These are phyloP conservation scores for Zygnema circumcarinatum DNA, from an alignment of 139 green algal species.

Conservation along the genomic window DNA sequence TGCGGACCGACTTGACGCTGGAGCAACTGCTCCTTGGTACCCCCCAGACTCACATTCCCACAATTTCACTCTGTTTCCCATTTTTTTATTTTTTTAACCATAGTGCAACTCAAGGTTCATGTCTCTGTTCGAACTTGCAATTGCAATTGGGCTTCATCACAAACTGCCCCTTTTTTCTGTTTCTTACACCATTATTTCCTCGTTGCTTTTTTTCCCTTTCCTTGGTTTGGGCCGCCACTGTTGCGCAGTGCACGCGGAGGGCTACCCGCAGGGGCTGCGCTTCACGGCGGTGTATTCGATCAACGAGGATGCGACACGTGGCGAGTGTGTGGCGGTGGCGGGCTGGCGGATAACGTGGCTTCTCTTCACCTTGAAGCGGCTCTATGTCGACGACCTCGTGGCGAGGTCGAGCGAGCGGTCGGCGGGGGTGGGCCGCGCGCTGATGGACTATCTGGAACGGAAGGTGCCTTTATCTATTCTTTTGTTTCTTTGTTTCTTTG, in stretches of 20 bases:
- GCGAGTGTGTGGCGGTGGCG: background rate
- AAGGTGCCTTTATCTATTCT: slow-evolving; percentile 35
- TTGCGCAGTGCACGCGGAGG: background rate
- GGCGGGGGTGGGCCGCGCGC: slow-evolving; percentile 38
- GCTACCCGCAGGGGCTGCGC: background rate
- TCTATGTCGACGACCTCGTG: background rate
- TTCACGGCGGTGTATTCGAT: background rate
- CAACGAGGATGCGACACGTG: background rate
- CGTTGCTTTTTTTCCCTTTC: background rate
- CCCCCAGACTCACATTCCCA: background rate
- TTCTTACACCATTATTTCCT: background rate
- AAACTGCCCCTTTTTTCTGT: no score
- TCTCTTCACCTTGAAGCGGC: background rate
- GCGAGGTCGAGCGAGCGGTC: background rate
- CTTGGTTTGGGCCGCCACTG: background rate
- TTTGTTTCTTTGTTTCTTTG: background rate
- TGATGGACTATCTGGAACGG: slow-evolving; percentile 55
- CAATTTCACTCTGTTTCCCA: background rate
- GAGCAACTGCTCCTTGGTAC: background rate
- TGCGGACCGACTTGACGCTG: background rate
- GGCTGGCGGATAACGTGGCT: background rate
- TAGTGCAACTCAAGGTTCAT: no score
- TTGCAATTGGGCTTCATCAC: no score
- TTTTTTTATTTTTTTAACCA: background rate
- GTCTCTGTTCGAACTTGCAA: no score